Base-by-base conservation (phyloP, 352 stramenopile genomes). In the Globisporangium barbulae region DNA sequence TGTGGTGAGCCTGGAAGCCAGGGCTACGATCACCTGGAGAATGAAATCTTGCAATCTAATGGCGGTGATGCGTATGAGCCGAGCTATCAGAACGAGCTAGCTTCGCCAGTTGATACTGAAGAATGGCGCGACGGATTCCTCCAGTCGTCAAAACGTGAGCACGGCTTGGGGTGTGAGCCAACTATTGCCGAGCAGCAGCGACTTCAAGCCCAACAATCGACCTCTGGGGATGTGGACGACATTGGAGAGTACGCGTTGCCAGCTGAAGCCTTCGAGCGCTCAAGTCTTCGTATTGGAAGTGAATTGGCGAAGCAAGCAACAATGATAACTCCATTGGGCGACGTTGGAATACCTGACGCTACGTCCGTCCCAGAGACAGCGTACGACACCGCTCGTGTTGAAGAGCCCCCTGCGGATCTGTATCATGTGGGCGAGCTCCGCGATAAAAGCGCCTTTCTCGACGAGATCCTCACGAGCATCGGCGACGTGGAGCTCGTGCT, bases 381-480 rank as follows among this genome's bases (percentile, higher is more conserved):
- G 5, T 1, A 21, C 15, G 4, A 10, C 5, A 13, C 6, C 13
- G 22, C 15, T 55, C 4, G 15, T 41, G 49, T 7, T 39, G 25
- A 22, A 55, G 49, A 15, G 15, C 7, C 15, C 2, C 3, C 28
- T 25, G 19, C 12, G 9, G 19, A 22, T 30, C 9, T 6, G 35
- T 71, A 61, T 21, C 17, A 19, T 12, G 33, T 60, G 3, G 47
- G 53, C 3, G 64, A 67, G 21, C 66, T 67, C 5, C 63, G 71
- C 63, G 63, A 71, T 15, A 78, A 71, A 28, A 61, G 75, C 22
- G 69, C 78, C 0, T 90, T 90, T 64, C 62, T 90, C 22, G 71
- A 74, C 15, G 72, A 90, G 1, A 90, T 90, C 45, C 41, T 90
- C 9, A 74, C 62, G 42, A 88, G 74, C 59, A 89, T 90, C 9